These are phyloP conservation scores for Globisporangium megalacanthum DNA, from an alignment of 352 stramenopile species.

Conservation along the genomic window DNA sequence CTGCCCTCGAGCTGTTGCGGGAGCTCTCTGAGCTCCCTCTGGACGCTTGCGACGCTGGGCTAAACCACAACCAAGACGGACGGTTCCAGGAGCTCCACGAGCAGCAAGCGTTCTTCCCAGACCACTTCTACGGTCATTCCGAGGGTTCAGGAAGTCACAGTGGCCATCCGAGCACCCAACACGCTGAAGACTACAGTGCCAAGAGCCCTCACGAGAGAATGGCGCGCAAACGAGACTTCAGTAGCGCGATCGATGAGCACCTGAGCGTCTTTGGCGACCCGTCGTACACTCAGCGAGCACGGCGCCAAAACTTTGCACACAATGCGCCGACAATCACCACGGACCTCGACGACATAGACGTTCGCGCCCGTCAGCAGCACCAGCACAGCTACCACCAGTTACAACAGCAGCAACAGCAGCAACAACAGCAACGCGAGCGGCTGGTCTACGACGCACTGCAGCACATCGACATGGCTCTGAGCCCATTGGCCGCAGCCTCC, in stretches of 20 bases:
- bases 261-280: background rate
- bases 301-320: background rate
- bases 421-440: conserved; percentile 1
- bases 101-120: background rate
- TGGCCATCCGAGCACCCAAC: background rate
- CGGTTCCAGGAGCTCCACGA: background rate
- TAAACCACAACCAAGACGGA: background rate
- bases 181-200: background rate
- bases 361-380: background rate
- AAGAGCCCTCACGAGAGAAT: background rate
- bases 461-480: conserved; percentile 6
- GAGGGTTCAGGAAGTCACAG: background rate
- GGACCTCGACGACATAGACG: background rate
- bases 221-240: background rate
- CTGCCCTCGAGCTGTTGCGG: background rate
- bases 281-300: background rate
- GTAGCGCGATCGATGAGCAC: background rate
- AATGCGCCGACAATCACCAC: background rate
- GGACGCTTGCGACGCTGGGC: background rate
- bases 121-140: background rate
- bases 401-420: conserved; percentile 2
- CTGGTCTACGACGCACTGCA: background rate
- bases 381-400: conserved; percentile 4
- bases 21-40: background rate
- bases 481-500: conserved; percentile 6